Evolutionary conservation across 306 rosid genomes (phyloP).

Genomic region (Delonix regia): DNA sequence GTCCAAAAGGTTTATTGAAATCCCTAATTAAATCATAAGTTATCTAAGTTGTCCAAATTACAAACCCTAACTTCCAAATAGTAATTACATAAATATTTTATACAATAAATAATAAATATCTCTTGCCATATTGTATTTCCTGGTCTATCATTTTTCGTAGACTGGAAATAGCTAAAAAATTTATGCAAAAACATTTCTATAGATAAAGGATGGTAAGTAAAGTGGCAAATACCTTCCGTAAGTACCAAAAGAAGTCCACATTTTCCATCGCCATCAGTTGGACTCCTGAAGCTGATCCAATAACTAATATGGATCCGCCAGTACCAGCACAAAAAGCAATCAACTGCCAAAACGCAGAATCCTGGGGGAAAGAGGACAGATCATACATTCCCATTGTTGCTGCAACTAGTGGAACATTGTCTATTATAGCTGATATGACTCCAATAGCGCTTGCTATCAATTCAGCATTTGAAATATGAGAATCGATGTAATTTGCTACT

Average conservation of each 20-base stretch:
- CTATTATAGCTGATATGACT: constrained; percentile 79
- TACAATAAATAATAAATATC: too few relatives aligned
- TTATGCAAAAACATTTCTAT: neutral
- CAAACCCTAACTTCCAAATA: too few relatives aligned
- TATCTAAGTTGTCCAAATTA: too few relatives aligned
- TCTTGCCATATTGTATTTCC: too few relatives aligned
- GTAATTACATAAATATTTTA: too few relatives aligned
- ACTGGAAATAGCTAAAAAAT: too few relatives aligned
- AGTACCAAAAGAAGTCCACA: constrained; percentile 95
- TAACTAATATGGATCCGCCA: constrained; percentile 93
- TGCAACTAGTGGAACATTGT: constrained; percentile 95
- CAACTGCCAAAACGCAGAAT: constrained; percentile 96
- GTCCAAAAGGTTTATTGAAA: too few relatives aligned
- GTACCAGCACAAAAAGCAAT: constrained; percentile 91
- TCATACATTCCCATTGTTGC: constrained; percentile 97
- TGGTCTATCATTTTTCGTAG: too few relatives aligned
- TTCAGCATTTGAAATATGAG: constrained; percentile 64
- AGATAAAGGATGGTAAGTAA: neutral
- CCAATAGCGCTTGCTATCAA: constrained; percentile 83
- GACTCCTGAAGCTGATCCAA: constrained; percentile 95
- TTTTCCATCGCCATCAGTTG: constrained; percentile 99
- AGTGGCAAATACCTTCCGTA: constrained; percentile 68
- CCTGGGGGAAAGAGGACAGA: constrained; percentile 75
- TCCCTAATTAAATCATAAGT: too few relatives aligned
- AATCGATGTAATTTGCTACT: constrained; percentile 81